Percentiles rank a stretch among this genome's conserved stretches.
phyloP scores from a whole-genome alignment of 139 green algal genomes.

The Astrephomene gubernaculifera region DNA sequence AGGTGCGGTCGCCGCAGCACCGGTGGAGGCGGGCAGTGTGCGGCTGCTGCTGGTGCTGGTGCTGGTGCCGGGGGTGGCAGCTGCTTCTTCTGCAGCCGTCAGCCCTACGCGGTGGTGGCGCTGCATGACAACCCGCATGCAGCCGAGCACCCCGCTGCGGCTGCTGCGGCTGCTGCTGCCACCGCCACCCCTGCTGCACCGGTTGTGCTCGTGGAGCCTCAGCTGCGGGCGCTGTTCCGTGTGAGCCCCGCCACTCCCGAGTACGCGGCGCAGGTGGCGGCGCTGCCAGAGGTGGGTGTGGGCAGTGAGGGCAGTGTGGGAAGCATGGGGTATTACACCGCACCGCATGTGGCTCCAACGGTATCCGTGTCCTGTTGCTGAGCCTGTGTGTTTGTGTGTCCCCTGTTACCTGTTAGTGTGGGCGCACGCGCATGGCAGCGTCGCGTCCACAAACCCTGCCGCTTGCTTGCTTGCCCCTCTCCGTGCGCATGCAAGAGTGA shows the following conservation, averaged over 20 bases:
- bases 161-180: neutral
- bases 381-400: too few species aligned
- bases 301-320: too few species aligned
- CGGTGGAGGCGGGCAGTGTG: slow-evolving; percentile 6
- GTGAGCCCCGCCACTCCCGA: neutral
- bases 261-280: neutral
- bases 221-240: slow-evolving; percentile 16
- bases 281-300: slow-evolving; percentile 13
- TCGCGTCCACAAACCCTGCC: too few species aligned
- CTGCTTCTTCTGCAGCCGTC: slow-evolving; percentile 39
- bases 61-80: neutral
- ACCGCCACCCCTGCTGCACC: neutral
- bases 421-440: too few species aligned
- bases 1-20: slow-evolving; percentile 16
- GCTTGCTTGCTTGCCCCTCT: too few species aligned
- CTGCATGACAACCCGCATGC: neutral
- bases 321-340: too few species aligned
- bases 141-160: neutral
- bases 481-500: too few species aligned
- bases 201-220: slow-evolving; percentile 9
- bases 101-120: slow-evolving; percentile 11
- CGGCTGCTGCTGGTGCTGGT: neutral
- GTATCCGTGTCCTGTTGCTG: too few species aligned
- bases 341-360: too few species aligned
- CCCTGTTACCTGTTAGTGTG: too few species aligned